phyloP scores from a whole-genome alignment of 345 rosid genomes.

The Gossypium stocksii region DNA sequence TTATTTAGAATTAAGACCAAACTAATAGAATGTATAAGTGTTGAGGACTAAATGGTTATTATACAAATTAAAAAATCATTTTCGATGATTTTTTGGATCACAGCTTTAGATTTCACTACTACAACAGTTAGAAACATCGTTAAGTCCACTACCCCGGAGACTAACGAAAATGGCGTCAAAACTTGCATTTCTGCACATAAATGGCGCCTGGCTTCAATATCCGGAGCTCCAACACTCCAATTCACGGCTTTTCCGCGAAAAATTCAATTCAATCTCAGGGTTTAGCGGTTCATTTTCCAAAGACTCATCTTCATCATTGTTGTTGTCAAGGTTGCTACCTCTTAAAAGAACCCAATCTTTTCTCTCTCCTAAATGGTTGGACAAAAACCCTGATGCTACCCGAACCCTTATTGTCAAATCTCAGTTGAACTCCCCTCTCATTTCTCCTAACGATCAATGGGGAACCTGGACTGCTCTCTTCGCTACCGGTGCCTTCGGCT shows the following conservation, averaged over 20 bases:
- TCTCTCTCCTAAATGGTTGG: conserved; percentile 26
- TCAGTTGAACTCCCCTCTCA: conserved; percentile 44
- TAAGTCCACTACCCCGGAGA: too few species aligned
- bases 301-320: neutral
- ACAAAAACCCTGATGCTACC: conserved; percentile 2
- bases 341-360: conserved; percentile 5
- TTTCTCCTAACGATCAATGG: conserved; percentile 75
- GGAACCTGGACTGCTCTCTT: conserved; percentile 73
- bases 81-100: too few species aligned
- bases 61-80: too few species aligned
- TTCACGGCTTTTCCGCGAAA: conserved; percentile 24
- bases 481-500: conserved; percentile 79
- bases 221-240: conserved; percentile 15
- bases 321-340: neutral
- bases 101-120: too few species aligned
- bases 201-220: conserved; percentile 15
- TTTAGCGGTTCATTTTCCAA: neutral
- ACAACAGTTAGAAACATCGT: too few species aligned
- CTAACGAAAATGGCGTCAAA: conserved; percentile 37
- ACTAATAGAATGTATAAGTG: too few species aligned
- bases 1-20: too few species aligned
- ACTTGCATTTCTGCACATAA: conserved; percentile 21
- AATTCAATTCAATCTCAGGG: conserved; percentile 16
- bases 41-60: too few species aligned
- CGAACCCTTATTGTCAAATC: conserved; percentile 33